Percentiles rank a stretch among this genome's conserved stretches.
Evolutionary conservation across 352 stramenopile species (phyloP).

Genomic region (Pythium pyrilobum): DNA sequence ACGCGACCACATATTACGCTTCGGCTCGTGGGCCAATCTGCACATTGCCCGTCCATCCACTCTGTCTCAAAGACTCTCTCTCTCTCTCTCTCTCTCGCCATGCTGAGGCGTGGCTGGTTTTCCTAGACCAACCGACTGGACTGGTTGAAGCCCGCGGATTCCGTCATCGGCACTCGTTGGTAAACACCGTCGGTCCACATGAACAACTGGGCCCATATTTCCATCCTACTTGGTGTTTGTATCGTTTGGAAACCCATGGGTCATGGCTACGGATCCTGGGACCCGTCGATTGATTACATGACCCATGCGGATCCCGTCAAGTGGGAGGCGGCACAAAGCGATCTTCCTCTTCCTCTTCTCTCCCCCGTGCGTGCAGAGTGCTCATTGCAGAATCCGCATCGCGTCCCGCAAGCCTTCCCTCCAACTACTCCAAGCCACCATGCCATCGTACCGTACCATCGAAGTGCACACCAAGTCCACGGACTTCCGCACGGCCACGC

Average conservation of each 20-base stretch:
- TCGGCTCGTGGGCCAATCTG: no score
- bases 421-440: background rate
- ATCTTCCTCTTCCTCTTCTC: no score
- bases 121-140: background rate
- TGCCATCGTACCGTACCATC: slow-evolving; percentile 1
- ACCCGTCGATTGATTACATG: slow-evolving; percentile 7
- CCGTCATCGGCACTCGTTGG: background rate
- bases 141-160: background rate
- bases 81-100: background rate
- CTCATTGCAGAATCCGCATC: background rate
- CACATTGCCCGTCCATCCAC: no score
- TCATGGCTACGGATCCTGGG: background rate
- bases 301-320: no score
- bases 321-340: no score
- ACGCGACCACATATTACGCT: no score
- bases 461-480: slow-evolving; percentile 25
- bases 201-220: background rate
- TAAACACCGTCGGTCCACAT: background rate
- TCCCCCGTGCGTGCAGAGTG: no score
- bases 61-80: no score
- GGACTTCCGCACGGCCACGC: slow-evolving; percentile 29
- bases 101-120: background rate
- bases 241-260: background rate
- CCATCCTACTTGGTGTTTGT: background rate
- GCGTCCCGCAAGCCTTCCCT: background rate